Evolutionary conservation across 75 land plant species (phyloP), one percentile per base, ranked within the genome.

Genomic region (Cryptomeria japonica): DNA sequence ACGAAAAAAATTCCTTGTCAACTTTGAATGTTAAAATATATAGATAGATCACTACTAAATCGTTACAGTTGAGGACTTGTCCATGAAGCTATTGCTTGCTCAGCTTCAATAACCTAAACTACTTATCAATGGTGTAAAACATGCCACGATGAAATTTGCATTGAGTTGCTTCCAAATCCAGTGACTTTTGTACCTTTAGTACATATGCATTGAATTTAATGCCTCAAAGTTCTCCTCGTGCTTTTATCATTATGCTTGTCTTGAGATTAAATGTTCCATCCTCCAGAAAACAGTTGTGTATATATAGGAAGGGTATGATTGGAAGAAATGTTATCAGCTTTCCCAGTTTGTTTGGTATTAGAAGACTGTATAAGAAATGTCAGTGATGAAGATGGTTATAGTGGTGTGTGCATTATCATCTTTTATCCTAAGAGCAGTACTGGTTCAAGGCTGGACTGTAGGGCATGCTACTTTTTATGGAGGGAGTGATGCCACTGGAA

Each of bases 391-490:
- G 82, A 79, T 38, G 16, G 19, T 79, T 2, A 19, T 79, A 28
- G 41, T 39, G 46, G 46, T 37, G 2, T 7, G 19, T 79, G 82
- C 28, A 15, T 16, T 79, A 19, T 2, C 5, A 12, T 41, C 1
- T 15, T 38, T 78, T 19, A 18, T 16, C 41, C 15, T 5, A 19
- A 16, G 3, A 79, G 82, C 16, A 41, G 25, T 1, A 5, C 28
- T 79, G 4, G 82, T 39, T 38, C 9, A 18, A 18, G 82, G 25
- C 25, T 79, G 82, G 82, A 79, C 6, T 18, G 82, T 46, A 79
- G 82, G 38, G 44, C 82, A 79, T 39, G 82, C 82, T 79, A 79
- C 82, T 39, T 79, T 79, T 79, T 79, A 79, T 37, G 82, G 82
- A 6, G 82, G 82, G 0, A 79, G 82, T 14, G 82, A 79, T 79